Conservation (phyloP, 2,329 filamentous ascomycete species). For the Atkinsonella hypoxylon region DNA sequence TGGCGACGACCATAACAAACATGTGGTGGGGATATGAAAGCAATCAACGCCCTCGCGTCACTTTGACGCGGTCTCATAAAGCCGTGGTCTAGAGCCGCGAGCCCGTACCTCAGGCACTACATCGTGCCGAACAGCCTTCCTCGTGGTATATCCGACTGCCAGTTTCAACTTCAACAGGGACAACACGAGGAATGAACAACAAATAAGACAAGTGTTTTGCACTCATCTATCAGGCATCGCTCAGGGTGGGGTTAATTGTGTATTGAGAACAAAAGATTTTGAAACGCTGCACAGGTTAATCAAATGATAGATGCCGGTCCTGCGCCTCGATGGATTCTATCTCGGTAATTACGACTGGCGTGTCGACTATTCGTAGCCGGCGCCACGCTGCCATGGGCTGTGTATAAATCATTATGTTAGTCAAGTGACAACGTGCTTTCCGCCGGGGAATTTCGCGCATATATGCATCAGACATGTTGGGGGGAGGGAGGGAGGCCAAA, state of each 20-base stretch:
- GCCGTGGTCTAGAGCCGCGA: background rate
- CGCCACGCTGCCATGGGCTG: slow-evolving; percentile 34
- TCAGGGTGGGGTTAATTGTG: background rate
- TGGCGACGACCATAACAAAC: too few species aligned
- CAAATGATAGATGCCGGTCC: background rate
- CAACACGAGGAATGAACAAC: background rate
- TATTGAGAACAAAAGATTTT: background rate
- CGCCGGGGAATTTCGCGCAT: too few species aligned
- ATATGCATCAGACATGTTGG: too few species aligned
- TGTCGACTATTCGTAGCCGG: slow-evolving; percentile 27
- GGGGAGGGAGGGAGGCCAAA: background rate
- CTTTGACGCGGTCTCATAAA: background rate
- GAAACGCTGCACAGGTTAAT: background rate
- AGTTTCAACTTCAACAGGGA: too few species aligned
- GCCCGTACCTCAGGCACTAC: background rate
- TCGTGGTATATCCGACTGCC: background rate
- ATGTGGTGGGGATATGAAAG: too few species aligned
- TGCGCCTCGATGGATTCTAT: background rate
- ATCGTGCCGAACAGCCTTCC: background rate
- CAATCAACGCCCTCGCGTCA: background rate
- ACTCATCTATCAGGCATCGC: background rate
- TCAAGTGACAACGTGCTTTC: background rate
- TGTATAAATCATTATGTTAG: slow-evolving; percentile 8
- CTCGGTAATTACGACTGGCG: too few species aligned
- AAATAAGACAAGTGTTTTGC: background rate